Conservation (phyloP, 345 rosid genomes). For the Litchi chinensis region DNA sequence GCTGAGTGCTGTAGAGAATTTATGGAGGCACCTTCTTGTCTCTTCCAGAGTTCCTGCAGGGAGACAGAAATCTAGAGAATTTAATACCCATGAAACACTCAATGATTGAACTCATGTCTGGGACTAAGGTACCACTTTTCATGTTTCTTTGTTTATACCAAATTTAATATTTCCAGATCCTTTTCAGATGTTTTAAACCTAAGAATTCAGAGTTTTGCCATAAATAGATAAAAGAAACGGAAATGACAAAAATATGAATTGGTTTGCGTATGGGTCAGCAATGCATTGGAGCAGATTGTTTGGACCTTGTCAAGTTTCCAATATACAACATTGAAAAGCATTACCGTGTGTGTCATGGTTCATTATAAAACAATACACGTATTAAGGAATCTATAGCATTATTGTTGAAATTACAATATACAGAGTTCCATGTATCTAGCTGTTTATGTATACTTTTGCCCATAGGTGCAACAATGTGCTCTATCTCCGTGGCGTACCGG, state of each 20-base stretch:
- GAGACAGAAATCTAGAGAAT: background rate
- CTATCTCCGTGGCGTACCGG: constrained; percentile 88
- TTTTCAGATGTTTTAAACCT: background rate
- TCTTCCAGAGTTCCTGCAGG: background rate
- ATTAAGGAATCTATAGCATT: background rate
- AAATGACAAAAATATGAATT: background rate
- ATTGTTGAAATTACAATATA: background rate
- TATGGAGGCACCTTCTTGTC: background rate
- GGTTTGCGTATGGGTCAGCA: no score
- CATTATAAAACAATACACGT: no score
- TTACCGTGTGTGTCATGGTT: background rate
- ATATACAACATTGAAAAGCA: background rate
- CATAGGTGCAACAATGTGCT: constrained; percentile 93
- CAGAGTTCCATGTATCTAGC: background rate
- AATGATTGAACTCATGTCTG: background rate
- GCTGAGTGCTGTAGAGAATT: background rate
- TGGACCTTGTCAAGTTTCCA: background rate
- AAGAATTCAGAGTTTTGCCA: background rate
- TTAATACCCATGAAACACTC: background rate
- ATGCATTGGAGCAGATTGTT: background rate
- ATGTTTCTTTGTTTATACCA: background rate
- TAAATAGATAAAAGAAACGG: no score
- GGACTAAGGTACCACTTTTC: background rate
- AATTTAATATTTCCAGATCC: background rate
- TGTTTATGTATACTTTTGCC: background rate